Evolutionary conservation across 257 asterid species (phyloP), one percentile per base, ranked within the genome.

Genomic region (Plantago elongata): DNA sequence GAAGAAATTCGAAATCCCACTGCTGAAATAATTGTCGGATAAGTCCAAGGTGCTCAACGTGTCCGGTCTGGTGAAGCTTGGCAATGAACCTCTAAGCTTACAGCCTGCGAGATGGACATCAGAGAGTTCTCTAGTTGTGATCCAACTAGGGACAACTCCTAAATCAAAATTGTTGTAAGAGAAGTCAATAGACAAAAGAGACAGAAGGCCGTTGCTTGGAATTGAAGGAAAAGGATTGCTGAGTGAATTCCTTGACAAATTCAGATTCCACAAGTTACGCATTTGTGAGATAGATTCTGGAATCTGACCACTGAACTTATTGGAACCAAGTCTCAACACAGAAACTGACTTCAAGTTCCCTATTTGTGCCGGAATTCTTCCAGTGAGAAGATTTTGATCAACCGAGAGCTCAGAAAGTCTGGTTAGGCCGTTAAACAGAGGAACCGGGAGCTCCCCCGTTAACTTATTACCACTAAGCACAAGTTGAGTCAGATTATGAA

Each of bases 91-190:
- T 43, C 71, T 52, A 34, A 92, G 88, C 65, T 79, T 83, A 63
- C 97, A 86, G 3, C 95, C 89, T 1, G 97, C 95, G 30, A 92
- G 70, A 62, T 74, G 81, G 5, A 92, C 86, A 51, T 77, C 79
- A 49, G 90, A 78, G 27, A 92, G 91, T 47, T 84, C 78, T 58
- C 95, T 76, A 54, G 27, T 75, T 71, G 73, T 75, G 79, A 92
- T 80, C 97, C 96, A 92, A 42, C 64, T 73, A 16, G 99, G 99
- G 7, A 89, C 77, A 13, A 68, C 64, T 55, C 87, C 83, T n/a
- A 92, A 64, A 68, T 68, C 69, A 48, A 92, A 77, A 57, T 54
- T 74, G 72, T 80, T 92, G 78, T 83, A 80, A 29, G 99, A 92
- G 63, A 92, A 82, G 75, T 92, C 99, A 13, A 92, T 78, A 1